These are phyloP conservation scores for Podaxis sp. DNA, from an alignment of 768 basidiomycete species.

Conservation along the genomic window DNA sequence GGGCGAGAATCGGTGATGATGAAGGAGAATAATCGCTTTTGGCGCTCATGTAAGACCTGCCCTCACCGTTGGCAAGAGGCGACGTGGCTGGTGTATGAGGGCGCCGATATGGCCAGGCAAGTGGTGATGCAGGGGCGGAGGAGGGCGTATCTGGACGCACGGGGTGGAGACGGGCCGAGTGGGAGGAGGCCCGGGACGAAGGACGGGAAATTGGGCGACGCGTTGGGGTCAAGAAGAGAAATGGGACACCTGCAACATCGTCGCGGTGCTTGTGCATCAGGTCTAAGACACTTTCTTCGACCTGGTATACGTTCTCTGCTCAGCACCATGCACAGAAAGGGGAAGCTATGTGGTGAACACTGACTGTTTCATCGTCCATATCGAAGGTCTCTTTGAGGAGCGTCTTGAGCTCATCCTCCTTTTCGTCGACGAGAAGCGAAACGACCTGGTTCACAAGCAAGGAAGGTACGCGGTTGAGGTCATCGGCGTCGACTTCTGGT, in stretches of 20 bases:
- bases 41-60: conserved; percentile 52
- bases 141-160: conserved; percentile 75
- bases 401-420: conserved; percentile 82
- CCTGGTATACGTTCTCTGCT: conserved; percentile 37
- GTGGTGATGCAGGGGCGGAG: conserved; percentile 75
- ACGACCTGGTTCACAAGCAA: conserved; percentile 72
- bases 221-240: conserved; percentile 79
- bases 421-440: conserved; percentile 71
- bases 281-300: conserved; percentile 88
- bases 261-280: conserved; percentile 96
- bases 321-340: conserved; percentile 14
- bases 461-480: conserved; percentile 51
- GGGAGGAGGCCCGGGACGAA: conserved; percentile 75
- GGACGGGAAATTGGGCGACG: conserved; percentile 78
- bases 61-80: conserved; percentile 59
- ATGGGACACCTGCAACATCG: conserved; percentile 79
- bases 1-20: conserved; percentile 64
- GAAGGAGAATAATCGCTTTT: conserved; percentile 60
- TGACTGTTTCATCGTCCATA: conserved; percentile 67
- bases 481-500: conserved; percentile 54
- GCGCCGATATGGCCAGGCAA: conserved; percentile 54
- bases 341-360: conserved; percentile 23
- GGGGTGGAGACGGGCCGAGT: conserved; percentile 59
- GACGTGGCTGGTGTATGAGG: conserved; percentile 81
- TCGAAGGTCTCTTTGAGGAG: conserved; percentile 71